Base-by-base conservation (phyloP, 2,329 filamentous ascomycete species). In the Curvularia verruculosa region DNA sequence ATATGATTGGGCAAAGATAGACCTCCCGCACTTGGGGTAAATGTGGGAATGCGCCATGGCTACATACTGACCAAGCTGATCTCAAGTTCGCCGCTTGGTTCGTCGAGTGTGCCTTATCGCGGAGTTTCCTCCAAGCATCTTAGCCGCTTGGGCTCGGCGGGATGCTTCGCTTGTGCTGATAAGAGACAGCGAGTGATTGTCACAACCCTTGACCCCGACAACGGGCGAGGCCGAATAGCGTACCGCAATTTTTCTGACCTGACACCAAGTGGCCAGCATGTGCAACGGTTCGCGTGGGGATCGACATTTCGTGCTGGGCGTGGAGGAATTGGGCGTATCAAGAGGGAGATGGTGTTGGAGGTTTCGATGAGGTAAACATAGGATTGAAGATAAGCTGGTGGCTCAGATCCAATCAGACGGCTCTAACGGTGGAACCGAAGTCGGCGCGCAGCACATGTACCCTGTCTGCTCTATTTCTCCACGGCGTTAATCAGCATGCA, bases 341-440 rank as follows among this genome's bases (percentile, higher is more conserved):
- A 10, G 40, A 41, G 44, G 58, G 45, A 49, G 52, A 58, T 61
- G 60, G 54, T 57, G 48, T 66, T 58, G 40, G 58, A 46, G 56
- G 58, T 60, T 65, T 60, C 48, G 56, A 63, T 69, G 64, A 68
- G 66, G 65, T 69, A 69, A 69, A 55, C 54, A 26, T 13, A n/a
- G 58, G 54, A 59, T 54, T 47, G 48, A 52, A 61, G 67, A 68
- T 69, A 69, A 67, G 64, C 46, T 48, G 41, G 49, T n/a, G n/a
- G 8, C 6, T 15, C 34, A 18, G 23, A 23, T 5, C 65, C 65
- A 67, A 68, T 68, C 6, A 50, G 45, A 44, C n/a, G 4, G 36
- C 47, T 36, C 43, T 19, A n/a, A 26, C 26, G 21, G 47, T 46
- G 48, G 48, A 31, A 13, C 28, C 54, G 54, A 54, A 37, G 29